Evolutionary conservation across 2,329 filamentous ascomycete species (phyloP).

Genomic region (Ascochyta clinopodiicola): DNA sequence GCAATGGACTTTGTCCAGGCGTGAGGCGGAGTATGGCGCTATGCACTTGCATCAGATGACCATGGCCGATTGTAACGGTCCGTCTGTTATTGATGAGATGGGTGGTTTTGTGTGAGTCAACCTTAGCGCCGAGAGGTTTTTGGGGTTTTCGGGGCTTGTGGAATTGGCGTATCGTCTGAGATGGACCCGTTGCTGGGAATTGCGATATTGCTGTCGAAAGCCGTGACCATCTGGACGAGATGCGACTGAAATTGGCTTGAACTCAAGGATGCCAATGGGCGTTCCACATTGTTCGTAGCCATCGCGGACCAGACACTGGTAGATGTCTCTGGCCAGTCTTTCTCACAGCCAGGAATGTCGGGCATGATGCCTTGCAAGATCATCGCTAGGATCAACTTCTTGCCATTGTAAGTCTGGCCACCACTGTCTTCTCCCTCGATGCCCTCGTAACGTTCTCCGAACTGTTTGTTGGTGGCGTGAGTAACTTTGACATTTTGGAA

Average conservation of each 20-base stretch:
- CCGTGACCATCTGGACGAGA: conserved; percentile 32
- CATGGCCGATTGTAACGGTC: background rate
- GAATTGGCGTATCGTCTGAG: conserved; percentile 17
- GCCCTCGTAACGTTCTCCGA: conserved; percentile 32
- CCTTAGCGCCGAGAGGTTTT: conserved; percentile 28
- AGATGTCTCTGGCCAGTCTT: conserved; percentile 59
- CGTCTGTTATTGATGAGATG: conserved; percentile 37
- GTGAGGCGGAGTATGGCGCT: conserved; percentile 28
- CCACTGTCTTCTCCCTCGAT: conserved; percentile 53
- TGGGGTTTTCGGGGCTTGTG: conserved; percentile 28
- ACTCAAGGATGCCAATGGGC: conserved; percentile 37
- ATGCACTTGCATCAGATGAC: conserved; percentile 42
- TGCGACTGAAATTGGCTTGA: conserved; percentile 32
- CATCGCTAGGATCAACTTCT: conserved; percentile 63
- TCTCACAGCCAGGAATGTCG: conserved; percentile 59
- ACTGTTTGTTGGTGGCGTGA: conserved; percentile 27
- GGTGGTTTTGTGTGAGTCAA: conserved; percentile 36
- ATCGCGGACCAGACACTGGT: conserved; percentile 67
- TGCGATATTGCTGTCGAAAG: conserved; percentile 36
- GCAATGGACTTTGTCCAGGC: conserved; percentile 25
- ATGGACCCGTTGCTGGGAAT: conserved; percentile 36
- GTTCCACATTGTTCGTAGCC: conserved; percentile 64
- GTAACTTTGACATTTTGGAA: conserved; percentile 40
- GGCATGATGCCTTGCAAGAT: conserved; percentile 61
- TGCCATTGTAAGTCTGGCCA: conserved; percentile 55